Percentiles rank a stretch among this genome's conserved stretches.
Conservation (phyloP, 306 rosid genomes). For the Vigna reflexopilosa region DNA sequence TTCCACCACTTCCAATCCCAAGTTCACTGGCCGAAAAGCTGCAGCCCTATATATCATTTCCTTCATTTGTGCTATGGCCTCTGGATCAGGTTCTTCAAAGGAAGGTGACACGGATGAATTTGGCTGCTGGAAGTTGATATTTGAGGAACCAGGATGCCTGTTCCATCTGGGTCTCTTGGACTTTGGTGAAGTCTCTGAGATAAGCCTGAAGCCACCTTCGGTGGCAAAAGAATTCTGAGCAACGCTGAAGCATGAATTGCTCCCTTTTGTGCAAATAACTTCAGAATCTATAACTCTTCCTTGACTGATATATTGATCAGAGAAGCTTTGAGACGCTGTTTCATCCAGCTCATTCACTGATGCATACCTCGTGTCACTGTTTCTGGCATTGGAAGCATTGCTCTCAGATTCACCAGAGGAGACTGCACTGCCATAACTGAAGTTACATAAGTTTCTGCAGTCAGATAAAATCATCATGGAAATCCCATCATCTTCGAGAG, state of each 20-base stretch:
- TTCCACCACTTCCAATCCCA: slow-evolving; percentile 75
- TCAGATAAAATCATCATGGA: slow-evolving; percentile 68
- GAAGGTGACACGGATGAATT: slow-evolving; percentile 59
- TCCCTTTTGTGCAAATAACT: slow-evolving; percentile 56
- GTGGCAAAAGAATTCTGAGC: slow-evolving; percentile 48
- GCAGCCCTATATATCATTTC: slow-evolving; percentile 96
- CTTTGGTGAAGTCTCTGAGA: slow-evolving; percentile 59
- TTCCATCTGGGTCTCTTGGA: slow-evolving; percentile 78
- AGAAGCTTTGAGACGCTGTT: slow-evolving; percentile 53
- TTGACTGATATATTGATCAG: slow-evolving; percentile 46
- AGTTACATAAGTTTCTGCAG: slow-evolving; percentile 72
- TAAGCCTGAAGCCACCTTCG: slow-evolving; percentile 70
- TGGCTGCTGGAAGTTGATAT: slow-evolving; percentile 86
- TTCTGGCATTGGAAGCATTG: slow-evolving; percentile 45
- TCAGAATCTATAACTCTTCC: slow-evolving; percentile 39
- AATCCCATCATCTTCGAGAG: slow-evolving; percentile 60
- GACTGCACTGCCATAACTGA: slow-evolving; percentile 50
- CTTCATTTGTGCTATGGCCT: slow-evolving; percentile 95
- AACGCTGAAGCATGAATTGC: slow-evolving; percentile 51
- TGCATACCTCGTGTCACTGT: slow-evolving; percentile 47
- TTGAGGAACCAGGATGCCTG: slow-evolving; percentile 69
- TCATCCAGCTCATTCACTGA: slow-evolving; percentile 49
- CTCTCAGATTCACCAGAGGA: slow-evolving; percentile 74
- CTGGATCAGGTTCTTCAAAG: slow-evolving; percentile 85
- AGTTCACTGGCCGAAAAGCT: slow-evolving; percentile 89